Evolutionary conservation across 2,329 filamentous ascomycete species (phyloP).

Genomic region (Daldinia sp.): DNA sequence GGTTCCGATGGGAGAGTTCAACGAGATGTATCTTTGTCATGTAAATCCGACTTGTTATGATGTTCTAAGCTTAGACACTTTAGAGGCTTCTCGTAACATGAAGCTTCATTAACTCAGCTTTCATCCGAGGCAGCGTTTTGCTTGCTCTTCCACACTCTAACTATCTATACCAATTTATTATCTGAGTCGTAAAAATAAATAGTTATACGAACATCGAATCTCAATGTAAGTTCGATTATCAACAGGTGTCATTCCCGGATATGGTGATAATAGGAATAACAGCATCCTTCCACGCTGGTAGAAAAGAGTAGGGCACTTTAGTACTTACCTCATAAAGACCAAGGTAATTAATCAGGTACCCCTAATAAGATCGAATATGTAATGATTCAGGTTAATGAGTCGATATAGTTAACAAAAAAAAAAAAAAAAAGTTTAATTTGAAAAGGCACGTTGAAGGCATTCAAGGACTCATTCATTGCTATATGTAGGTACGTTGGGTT

Average conservation of each 20-base stretch:
- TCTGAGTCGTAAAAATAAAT: too few species aligned
- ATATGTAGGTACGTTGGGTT: background rate
- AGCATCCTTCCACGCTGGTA: background rate
- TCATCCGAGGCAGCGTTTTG: background rate
- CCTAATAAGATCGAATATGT: background rate
- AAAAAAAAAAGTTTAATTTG: background rate
- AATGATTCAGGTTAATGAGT: too few species aligned
- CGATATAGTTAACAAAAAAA: too few species aligned
- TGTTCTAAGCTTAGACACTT: too few species aligned
- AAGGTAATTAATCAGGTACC: background rate
- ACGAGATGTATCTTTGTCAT: background rate
- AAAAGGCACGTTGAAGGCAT: constrained; percentile 1
- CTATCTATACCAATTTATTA: too few species aligned
- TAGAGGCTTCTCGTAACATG: background rate
- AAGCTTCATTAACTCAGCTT: background rate
- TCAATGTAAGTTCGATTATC: background rate
- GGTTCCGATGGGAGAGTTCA: background rate
- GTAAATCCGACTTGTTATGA: too few species aligned
- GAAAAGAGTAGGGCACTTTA: background rate
- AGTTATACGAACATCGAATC: too few species aligned
- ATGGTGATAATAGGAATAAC: background rate
- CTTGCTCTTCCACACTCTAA: too few species aligned
- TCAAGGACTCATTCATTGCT: constrained; percentile 6
- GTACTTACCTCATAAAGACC: background rate
- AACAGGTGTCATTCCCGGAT: background rate